phyloP scores from a whole-genome alignment of 106 monocot genomes.

The Chionographis japonica region DNA sequence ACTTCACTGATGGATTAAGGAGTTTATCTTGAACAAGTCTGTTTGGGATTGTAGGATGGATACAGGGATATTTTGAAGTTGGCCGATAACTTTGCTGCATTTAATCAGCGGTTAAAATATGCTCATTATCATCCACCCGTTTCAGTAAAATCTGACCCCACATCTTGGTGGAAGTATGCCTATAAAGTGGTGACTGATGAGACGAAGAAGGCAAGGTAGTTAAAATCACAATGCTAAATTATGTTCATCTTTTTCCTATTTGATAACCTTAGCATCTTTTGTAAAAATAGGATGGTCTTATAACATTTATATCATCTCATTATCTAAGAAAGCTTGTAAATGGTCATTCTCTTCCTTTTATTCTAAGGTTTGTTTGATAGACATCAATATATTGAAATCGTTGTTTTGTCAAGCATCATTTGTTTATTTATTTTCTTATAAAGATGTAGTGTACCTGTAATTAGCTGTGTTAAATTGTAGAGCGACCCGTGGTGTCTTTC shows the following conservation, averaged over 20 bases:
- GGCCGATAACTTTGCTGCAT: conserved; percentile 87
- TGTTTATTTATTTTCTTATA: too few species aligned
- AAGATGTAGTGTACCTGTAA: too few species aligned
- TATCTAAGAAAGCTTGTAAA: too few species aligned
- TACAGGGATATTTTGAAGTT: conserved; percentile 90
- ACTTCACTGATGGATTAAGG: not conserved
- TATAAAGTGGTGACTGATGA: conserved; percentile 74
- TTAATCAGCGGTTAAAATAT: conserved; percentile 87
- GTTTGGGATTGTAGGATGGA: conserved; percentile 56
- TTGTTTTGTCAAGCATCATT: too few species aligned
- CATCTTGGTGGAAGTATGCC: conserved; percentile 97
- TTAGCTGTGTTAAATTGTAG: too few species aligned
- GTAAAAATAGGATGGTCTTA: too few species aligned
- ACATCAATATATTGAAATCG: too few species aligned
- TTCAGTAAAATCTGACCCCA: conserved; percentile 60
- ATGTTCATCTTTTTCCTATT: not conserved
- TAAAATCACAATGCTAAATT: not conserved
- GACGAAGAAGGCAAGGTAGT: conserved; percentile 80
- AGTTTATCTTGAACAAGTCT: not conserved
- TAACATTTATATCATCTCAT: too few species aligned
- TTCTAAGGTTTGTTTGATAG: too few species aligned
- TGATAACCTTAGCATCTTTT: too few species aligned
- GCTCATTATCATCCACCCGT: conserved; percentile 83
- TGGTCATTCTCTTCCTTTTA: too few species aligned
- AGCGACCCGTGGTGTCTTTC: too few species aligned